These are phyloP conservation scores for Dryadomyces quercivorus DNA, from an alignment of 2,329 filamentous ascomycete genomes.

Conservation along the genomic window DNA sequence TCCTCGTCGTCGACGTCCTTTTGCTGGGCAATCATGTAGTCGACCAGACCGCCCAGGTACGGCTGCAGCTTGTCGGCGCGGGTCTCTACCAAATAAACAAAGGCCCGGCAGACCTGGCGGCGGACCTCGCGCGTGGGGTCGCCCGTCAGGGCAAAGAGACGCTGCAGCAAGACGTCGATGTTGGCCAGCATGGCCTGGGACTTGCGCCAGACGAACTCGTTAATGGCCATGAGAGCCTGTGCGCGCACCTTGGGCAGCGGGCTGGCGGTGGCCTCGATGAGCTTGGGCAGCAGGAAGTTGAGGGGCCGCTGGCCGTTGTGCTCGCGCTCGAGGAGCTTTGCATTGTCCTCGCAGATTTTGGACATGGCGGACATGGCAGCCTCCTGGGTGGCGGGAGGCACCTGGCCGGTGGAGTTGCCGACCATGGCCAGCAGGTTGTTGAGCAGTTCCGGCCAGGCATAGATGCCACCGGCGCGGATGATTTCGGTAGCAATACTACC, in stretches of 20 bases:
- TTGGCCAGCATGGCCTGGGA: conserved; percentile 70
- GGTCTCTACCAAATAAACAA: conserved; percentile 84
- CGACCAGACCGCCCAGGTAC: conserved; percentile 76
- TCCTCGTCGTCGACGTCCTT: conserved; percentile 76
- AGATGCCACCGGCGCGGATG: conserved; percentile 68
- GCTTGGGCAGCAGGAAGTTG: conserved; percentile 77
- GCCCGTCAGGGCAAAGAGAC: conserved; percentile 68
- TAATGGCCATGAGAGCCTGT: conserved; percentile 72
- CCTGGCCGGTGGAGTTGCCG: conserved; percentile 56
- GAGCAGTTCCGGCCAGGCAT: conserved; percentile 85
- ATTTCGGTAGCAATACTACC: conserved; percentile 93
- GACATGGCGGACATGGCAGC: conserved; percentile 84
- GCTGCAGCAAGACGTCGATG: conserved; percentile 69
- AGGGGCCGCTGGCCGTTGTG: conserved; percentile 82
- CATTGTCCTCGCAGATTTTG: conserved; percentile 97
- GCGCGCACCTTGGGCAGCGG: conserved; percentile 65
- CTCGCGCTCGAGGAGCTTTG: conserved; percentile 71
- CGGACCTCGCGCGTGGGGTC: conserved; percentile 74
- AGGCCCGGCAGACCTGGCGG: conserved; percentile 83
- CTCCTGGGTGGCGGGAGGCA: conserved; percentile 66
- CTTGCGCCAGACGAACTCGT: conserved; percentile 79
- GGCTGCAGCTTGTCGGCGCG: conserved; percentile 83
- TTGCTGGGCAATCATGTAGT: conserved; percentile 88
- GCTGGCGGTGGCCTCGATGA: conserved; percentile 76
- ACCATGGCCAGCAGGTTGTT: conserved; percentile 71